A percentile compares a stretch with the other conserved stretches of the same genome.
Conservation (phyloP, 805 yeast genomes). For the Yamadazyma tumulicola region DNA sequence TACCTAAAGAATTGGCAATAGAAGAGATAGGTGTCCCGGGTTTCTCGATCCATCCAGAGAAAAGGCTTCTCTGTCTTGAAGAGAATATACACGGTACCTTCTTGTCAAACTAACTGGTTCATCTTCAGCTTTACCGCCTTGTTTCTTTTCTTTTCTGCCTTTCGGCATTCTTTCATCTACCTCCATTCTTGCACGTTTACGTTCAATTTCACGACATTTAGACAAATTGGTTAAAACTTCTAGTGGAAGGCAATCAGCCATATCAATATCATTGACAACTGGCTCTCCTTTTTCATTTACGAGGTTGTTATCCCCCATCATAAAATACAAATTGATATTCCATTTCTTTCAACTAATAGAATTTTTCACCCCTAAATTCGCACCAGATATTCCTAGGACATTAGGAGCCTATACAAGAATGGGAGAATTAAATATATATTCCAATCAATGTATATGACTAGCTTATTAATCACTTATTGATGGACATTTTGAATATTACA, state of each 20-base stretch:
- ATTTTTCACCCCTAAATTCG: slow-evolving; percentile 7
- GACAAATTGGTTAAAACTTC: slow-evolving; percentile 6
- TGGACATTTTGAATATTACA: no score
- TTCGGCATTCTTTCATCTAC: neutral
- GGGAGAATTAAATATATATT: slow-evolving; percentile 6
- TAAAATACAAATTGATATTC: slow-evolving; percentile 9
- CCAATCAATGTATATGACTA: slow-evolving; percentile 7
- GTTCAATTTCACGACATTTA: slow-evolving; percentile 7
- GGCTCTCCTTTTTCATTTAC: slow-evolving; percentile 9
- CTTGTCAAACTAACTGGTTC: no score
- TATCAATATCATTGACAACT: slow-evolving; percentile 5
- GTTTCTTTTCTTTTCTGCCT: neutral
- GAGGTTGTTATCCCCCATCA: slow-evolving; percentile 9
- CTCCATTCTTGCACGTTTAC: slow-evolving; percentile 5
- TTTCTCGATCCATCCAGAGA: no score
- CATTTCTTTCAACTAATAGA: slow-evolving; percentile 5
- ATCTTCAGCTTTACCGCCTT: neutral
- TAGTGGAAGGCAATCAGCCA: neutral
- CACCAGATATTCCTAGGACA: slow-evolving; percentile 1
- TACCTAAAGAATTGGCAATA: slow-evolving; percentile 7
- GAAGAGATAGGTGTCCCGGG: slow-evolving; percentile 5
- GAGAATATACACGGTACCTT: no score
- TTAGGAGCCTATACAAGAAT: slow-evolving; percentile 5
- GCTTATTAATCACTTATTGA: slow-evolving; percentile 11
- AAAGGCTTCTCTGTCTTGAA: no score